Percentiles rank a stretch among this genome's conserved stretches.
Evolutionary conservation across 1,139 yeast genomes (phyloP).

Genomic region (Geotrichum bryndzae): DNA sequence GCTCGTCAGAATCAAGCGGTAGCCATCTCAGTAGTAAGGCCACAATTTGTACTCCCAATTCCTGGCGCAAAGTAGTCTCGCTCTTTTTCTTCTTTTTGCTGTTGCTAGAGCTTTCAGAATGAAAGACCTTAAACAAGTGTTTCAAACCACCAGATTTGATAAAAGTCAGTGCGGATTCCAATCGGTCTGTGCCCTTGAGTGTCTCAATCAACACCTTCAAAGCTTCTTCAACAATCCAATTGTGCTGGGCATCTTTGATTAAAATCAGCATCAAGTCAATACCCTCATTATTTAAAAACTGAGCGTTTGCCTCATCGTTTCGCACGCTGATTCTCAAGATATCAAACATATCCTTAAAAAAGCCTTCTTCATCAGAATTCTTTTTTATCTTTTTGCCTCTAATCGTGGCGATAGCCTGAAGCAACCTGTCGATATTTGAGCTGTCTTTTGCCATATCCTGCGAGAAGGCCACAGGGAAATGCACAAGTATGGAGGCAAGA

Average conservation of each 20-base stretch:
- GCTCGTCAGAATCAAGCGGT: constrained; percentile 28
- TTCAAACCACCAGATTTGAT: constrained; percentile 31
- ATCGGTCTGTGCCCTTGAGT: constrained; percentile 20
- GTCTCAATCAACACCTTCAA: constrained; percentile 26
- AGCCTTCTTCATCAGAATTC: constrained; percentile 26
- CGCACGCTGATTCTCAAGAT: constrained; percentile 22
- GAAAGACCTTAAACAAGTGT: constrained; percentile 23
- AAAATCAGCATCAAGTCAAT: constrained; percentile 31
- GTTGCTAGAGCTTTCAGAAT: not conserved
- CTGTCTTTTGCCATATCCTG: not conserved
- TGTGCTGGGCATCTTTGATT: constrained; percentile 8
- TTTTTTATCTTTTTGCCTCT: constrained; percentile 16
- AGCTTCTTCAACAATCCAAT: constrained; percentile 25
- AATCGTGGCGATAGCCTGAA: constrained; percentile 22
- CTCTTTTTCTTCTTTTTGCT: constrained; percentile 6
- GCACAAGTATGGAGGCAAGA: constrained; percentile 22
- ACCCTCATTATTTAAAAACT: constrained; percentile 32
- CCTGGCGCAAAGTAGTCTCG: constrained; percentile 10
- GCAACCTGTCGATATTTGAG: constrained; percentile 22
- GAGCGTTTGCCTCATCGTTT: constrained; percentile 21
- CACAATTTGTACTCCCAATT: constrained; percentile 24
- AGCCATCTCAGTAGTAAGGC: constrained; percentile 30
- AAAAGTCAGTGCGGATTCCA: constrained; percentile 23
- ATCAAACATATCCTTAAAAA: constrained; percentile 27
- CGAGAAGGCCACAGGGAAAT: not conserved